A percentile compares a stretch with the other conserved stretches of the same genome.
phyloP scores from a whole-genome alignment of 495 filamentous ascomycete species.

The Mycothermus thermophilus region DNA sequence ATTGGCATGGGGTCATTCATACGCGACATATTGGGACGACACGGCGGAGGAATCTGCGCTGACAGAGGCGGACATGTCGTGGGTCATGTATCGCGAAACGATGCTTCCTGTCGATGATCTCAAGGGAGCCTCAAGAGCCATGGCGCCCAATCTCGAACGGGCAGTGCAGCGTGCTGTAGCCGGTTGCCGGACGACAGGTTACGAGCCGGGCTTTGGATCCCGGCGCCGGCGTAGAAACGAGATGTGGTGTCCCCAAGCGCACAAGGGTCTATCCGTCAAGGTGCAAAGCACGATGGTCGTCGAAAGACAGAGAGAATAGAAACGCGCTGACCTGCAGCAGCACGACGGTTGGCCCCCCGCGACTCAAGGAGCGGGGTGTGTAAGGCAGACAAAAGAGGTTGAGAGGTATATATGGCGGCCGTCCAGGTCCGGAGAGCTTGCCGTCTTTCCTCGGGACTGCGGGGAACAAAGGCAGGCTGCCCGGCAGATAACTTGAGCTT shows the following conservation, averaged over 20 bases:
- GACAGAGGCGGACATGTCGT: slow-evolving; percentile 43
- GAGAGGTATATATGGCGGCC: neutral
- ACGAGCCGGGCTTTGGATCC: too few species aligned
- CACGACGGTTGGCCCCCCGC: slow-evolving; percentile 11
- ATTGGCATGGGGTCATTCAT: slow-evolving; percentile 12
- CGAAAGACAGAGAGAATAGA: neutral
- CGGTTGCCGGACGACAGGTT: slow-evolving; percentile 1
- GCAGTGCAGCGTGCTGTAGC: too few species aligned
- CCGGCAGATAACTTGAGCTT: too few species aligned
- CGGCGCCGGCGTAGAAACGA: too few species aligned
- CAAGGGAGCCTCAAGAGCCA: slow-evolving; percentile 48
- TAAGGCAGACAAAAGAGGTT: neutral
- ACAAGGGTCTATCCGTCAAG: neutral
- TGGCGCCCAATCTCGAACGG: slow-evolving; percentile 15
- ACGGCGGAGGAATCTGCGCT: slow-evolving; percentile 38
- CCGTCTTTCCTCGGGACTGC: too few species aligned
- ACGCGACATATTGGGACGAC: slow-evolving; percentile 35
- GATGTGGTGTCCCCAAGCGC: too few species aligned
- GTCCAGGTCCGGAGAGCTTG: too few species aligned
- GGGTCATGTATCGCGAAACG: slow-evolving; percentile 47
- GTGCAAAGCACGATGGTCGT: neutral
- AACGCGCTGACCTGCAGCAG: slow-evolving; percentile 4
- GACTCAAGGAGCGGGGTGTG: too few species aligned
- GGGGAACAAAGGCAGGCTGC: too few species aligned
- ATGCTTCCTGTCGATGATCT: slow-evolving; percentile 40